Evolutionary conservation across 495 filamentous ascomycete genomes (phyloP).

Genomic region (Neurospora cerealis): DNA sequence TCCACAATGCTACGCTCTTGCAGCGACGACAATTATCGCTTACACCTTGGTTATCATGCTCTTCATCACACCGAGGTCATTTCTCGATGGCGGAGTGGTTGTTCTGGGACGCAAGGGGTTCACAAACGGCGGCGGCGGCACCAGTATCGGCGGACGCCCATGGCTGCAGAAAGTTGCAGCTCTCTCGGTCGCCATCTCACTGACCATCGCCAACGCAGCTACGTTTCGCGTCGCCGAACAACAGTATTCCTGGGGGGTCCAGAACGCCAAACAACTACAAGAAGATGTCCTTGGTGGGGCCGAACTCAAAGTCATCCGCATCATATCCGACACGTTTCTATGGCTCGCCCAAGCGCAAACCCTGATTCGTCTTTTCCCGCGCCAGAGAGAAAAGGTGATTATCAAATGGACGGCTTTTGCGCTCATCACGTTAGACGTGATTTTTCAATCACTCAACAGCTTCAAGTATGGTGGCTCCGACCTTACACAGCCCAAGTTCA

Average conservation of each 20-base stretch:
- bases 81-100: constrained; percentile 73
- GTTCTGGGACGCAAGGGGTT: constrained; percentile 76
- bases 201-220: constrained; percentile 86
- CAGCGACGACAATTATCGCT: constrained; percentile 80
- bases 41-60: constrained; percentile 94
- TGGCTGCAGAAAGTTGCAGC: constrained; percentile 96
- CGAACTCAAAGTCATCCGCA: constrained; percentile 76
- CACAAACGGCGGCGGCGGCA: constrained; percentile 68
- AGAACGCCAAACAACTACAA: constrained; percentile 63
- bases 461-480: constrained; percentile 52
- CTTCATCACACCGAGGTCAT: constrained; percentile 81
- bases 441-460: constrained; percentile 80
- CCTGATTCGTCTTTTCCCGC: constrained; percentile 86
- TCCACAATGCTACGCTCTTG: constrained; percentile 85
- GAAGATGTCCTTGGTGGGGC: constrained; percentile 65
- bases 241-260: constrained; percentile 63
- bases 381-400: constrained; percentile 92
- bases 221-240: constrained; percentile 72
- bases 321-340: constrained; percentile 88
- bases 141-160: constrained; percentile 82
- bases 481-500: constrained; percentile 59
- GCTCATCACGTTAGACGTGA: constrained; percentile 79
- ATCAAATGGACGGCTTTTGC: constrained; percentile 98
- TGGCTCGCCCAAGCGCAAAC: constrained; percentile 98
- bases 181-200: constrained; percentile 75